Evolutionary conservation across 257 asterid genomes (phyloP).

Genomic region (Avicennia marina): DNA sequence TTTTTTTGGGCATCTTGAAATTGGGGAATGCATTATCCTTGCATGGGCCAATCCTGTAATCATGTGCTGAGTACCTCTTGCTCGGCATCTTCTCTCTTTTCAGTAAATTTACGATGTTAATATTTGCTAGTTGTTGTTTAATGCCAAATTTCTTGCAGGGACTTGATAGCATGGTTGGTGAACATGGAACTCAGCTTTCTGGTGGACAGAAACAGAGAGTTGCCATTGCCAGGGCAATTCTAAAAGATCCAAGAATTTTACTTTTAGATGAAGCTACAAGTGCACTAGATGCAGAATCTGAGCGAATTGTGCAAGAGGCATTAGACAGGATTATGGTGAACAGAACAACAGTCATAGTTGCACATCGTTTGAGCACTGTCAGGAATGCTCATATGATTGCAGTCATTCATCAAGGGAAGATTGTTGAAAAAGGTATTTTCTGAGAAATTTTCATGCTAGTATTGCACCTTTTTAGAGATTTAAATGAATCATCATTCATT

Average conservation of each 20-base stretch:
- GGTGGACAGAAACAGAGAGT: constrained; percentile 81
- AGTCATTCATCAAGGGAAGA: constrained; percentile 55
- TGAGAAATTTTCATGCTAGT: not conserved
- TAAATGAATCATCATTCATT: too few species aligned
- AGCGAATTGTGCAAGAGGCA: constrained; percentile 66
- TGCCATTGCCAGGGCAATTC: constrained; percentile 74
- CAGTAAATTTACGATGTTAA: too few species aligned
- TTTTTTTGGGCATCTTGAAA: too few species aligned
- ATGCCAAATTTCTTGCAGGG: constrained; percentile 35
- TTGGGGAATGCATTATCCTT: not conserved
- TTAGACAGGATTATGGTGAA: constrained; percentile 58
- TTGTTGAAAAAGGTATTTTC: constrained; percentile 55
- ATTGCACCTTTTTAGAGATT: not conserved
- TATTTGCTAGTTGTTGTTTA: not conserved
- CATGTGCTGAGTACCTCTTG: not conserved
- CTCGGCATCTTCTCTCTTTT: not conserved
- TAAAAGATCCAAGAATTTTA: constrained; percentile 60
- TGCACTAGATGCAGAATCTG: constrained; percentile 72
- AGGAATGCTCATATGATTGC: constrained; percentile 65
- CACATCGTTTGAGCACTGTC: constrained; percentile 66
- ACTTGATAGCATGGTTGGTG: constrained; percentile 65
- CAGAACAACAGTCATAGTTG: constrained; percentile 63
- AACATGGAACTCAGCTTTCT: constrained; percentile 73
- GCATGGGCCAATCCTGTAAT: not conserved
- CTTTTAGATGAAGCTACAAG: constrained; percentile 81